Conservation (phyloP, 352 stramenopile species). For the Phytophthora colocasiae region DNA sequence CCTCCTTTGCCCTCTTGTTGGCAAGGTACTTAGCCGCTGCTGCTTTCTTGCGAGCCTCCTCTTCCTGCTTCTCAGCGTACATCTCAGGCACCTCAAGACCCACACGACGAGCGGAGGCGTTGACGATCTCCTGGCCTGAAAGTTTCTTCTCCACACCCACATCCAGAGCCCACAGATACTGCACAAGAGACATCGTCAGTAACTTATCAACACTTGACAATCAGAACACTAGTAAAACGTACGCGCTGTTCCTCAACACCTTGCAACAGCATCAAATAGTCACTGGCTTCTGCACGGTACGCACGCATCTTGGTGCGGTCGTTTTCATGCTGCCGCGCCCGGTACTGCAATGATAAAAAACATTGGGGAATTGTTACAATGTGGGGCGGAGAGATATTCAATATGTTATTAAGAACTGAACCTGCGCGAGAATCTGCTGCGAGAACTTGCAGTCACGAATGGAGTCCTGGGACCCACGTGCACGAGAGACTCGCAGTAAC, state of each 20-base stretch:
- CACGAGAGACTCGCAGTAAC: slow-evolving; percentile 71
- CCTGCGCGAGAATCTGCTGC: slow-evolving; percentile 78
- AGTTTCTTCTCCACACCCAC: slow-evolving; percentile 75
- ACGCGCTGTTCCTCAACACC: slow-evolving; percentile 83
- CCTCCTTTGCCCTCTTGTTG: slow-evolving; percentile 57
- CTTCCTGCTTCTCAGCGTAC: slow-evolving; percentile 66
- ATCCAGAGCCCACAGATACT: slow-evolving; percentile 82
- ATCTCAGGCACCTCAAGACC: slow-evolving; percentile 80
- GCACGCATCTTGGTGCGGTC: slow-evolving; percentile 75
- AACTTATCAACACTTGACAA: slow-evolving; percentile 3
- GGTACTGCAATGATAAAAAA: slow-evolving; percentile 55
- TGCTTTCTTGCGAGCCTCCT: slow-evolving; percentile 42
- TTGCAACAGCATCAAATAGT: slow-evolving; percentile 74
- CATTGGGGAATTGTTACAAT: slow-evolving; percentile 9
- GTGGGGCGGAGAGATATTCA: not conserved
- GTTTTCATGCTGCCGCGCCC: slow-evolving; percentile 73
- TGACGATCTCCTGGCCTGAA: slow-evolving; percentile 72
- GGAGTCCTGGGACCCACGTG: slow-evolving; percentile 57
- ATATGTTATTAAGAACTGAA: slow-evolving; percentile 15
- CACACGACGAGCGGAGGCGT: slow-evolving; percentile 77
- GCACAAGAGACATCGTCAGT: slow-evolving; percentile 12
- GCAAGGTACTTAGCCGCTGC: slow-evolving; percentile 65
- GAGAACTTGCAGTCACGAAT: slow-evolving; percentile 70
- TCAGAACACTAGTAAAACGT: slow-evolving; percentile 18
- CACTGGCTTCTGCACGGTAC: slow-evolving; percentile 72